These are phyloP conservation scores for Dactylellina haptotyla DNA, from an alignment of 2,329 filamentous ascomycete species.

Conservation along the genomic window DNA sequence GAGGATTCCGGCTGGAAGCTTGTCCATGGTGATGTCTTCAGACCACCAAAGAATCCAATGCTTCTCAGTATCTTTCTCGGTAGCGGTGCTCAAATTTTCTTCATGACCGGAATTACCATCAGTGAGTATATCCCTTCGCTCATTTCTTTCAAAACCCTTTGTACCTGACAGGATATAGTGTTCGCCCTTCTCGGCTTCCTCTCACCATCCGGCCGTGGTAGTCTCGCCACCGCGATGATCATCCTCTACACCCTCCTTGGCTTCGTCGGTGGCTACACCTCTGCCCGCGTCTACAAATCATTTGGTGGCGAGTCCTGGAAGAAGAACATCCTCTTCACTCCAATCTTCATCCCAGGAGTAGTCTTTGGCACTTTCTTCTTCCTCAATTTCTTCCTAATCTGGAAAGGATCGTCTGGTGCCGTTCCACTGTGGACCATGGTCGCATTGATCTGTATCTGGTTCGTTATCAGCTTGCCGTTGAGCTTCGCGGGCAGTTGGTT, in stretches of 20 bases:
- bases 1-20: constrained; percentile 99
- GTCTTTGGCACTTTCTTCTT: constrained; percentile 92
- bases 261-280: constrained; percentile 90
- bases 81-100: constrained; percentile 94
- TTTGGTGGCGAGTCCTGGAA: constrained; percentile 95
- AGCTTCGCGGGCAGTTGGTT: constrained; percentile 92
- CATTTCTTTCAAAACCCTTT: constrained; percentile 28
- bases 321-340: constrained; percentile 87
- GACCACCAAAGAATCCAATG: constrained; percentile 82
- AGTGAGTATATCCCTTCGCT: constrained; percentile 60
- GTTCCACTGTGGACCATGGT: constrained; percentile 98
- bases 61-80: constrained; percentile 87
- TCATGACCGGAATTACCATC: constrained; percentile 96
- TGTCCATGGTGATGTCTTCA: constrained; percentile 96
- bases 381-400: constrained; percentile 95
- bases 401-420: constrained; percentile 87
- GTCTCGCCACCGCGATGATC: constrained; percentile 90
- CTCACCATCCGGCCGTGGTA: constrained; percentile 93
- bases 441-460: constrained; percentile 92
- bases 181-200: constrained; percentile 95
- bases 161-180: constrained; percentile 62
- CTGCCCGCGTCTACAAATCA: constrained; percentile 90
- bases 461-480: constrained; percentile 91
- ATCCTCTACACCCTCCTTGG: constrained; percentile 92
- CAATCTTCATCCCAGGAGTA: constrained; percentile 82